phyloP scores from a whole-genome alignment of 2,329 filamentous ascomycete species.

The Colletotrichum cereale region DNA sequence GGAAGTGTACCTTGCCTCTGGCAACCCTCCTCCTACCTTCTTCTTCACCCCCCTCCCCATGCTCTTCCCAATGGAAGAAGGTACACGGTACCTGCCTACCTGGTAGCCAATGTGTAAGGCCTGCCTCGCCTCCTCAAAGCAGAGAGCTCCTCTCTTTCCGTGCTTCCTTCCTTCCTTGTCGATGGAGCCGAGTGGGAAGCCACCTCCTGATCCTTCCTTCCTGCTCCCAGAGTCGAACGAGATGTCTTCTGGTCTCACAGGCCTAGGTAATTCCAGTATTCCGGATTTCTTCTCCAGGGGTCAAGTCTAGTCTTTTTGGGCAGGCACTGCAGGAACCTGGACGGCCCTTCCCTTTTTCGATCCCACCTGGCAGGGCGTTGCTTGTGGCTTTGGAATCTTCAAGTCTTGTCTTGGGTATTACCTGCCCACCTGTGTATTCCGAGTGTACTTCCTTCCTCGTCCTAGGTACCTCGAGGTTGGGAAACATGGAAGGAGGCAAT shows the following conservation, averaged over 20 bases:
- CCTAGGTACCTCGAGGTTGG: neutral
- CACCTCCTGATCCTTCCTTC: constrained; percentile 13
- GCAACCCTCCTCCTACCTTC: neutral
- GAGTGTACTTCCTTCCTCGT: neutral
- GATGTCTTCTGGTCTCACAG: constrained; percentile 11
- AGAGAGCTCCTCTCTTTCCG: constrained; percentile 1
- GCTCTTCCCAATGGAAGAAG: neutral
- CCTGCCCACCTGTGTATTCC: neutral
- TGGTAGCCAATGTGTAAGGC: neutral
- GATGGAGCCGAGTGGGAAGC: constrained; percentile 31
- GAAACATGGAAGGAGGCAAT: neutral
- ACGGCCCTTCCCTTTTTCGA: constrained; percentile 34
- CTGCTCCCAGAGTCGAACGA: neutral
- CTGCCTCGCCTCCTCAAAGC: neutral
- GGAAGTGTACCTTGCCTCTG: neutral
- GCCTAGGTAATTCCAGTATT: constrained; percentile 31
- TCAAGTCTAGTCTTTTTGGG: constrained; percentile 10
- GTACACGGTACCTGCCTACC: neutral
- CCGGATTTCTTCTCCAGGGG: constrained; percentile 34
- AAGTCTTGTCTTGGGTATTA: neutral
- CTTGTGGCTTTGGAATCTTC: neutral
- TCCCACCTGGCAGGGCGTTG: neutral
- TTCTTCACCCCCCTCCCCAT: neutral
- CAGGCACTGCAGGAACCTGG: constrained; percentile 25
- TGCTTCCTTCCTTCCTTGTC: constrained; percentile 35